phyloP scores from a whole-genome alignment of 352 stramenopile genomes.

The Peronospora tabacina region DNA sequence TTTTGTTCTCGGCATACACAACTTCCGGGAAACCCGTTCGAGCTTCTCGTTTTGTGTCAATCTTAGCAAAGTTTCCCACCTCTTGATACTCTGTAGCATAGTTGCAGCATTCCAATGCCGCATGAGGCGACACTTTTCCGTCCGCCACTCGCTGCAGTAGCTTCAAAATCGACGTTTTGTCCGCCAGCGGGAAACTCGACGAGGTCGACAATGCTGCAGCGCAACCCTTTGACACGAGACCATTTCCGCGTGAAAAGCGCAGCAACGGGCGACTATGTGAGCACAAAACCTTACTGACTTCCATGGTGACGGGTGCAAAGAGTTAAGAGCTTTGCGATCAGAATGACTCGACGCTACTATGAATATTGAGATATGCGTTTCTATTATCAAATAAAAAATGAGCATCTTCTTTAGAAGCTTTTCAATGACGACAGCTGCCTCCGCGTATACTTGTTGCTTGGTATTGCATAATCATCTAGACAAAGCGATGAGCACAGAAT shows the following conservation, averaged over 20 bases:
- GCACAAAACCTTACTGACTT: constrained; percentile 2
- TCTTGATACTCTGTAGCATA: constrained; percentile 38
- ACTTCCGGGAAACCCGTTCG: constrained; percentile 94
- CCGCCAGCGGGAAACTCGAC: constrained; percentile 8
- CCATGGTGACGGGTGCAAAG: constrained; percentile 6
- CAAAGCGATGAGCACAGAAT: constrained; percentile 26
- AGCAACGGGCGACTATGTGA: constrained; percentile 6
- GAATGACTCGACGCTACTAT: constrained; percentile 12
- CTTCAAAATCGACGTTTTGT: constrained; percentile 32
- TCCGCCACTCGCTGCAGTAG: constrained; percentile 52
- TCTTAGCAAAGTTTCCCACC: constrained; percentile 58
- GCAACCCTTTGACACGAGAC: background rate
- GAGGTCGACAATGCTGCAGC: constrained; percentile 12
- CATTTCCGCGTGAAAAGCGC: constrained; percentile 2
- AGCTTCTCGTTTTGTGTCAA: constrained; percentile 83
- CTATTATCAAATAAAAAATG: constrained; percentile 9
- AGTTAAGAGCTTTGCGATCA: background rate
- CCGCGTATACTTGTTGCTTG: constrained; percentile 25
- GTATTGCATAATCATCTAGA: constrained; percentile 21
- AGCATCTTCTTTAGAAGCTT: constrained; percentile 4
- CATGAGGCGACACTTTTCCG: constrained; percentile 34
- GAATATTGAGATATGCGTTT: constrained; percentile 2
- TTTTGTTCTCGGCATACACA: constrained; percentile 93
- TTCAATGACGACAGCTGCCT: background rate
- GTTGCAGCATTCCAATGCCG: constrained; percentile 24